Percentiles rank a stretch among this genome's conserved stretches.
Evolutionary conservation across 371 early-diverging fungal species (phyloP).

Genomic region (Rhizopus sp.): DNA sequence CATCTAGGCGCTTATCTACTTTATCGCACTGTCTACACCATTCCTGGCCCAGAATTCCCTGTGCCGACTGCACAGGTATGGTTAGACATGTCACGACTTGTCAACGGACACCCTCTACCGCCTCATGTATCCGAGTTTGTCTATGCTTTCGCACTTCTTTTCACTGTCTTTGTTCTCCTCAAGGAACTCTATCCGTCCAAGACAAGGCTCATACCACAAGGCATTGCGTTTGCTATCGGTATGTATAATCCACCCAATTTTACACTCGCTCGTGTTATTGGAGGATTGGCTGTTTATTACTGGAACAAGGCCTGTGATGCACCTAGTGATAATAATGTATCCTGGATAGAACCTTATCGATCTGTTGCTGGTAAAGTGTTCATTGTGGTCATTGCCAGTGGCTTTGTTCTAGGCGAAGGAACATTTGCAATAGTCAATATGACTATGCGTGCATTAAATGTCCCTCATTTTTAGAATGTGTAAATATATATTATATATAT

Average conservation of each 20-base stretch:
- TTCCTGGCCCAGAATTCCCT: conserved; percentile 74
- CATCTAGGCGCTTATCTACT: conserved; percentile 61
- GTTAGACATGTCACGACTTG: conserved; percentile 80
- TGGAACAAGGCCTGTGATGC: conserved; percentile 55
- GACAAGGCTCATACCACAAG: conserved; percentile 63
- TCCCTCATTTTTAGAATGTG: conserved; percentile 42
- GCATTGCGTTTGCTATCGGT: conserved; percentile 84
- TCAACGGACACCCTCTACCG: conserved; percentile 78
- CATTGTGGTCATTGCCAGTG: conserved; percentile 74
- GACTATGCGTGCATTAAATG: conserved; percentile 43
- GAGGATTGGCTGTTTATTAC: conserved; percentile 54
- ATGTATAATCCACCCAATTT: conserved; percentile 86
- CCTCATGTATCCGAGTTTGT: conserved; percentile 64
- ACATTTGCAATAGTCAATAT: conserved; percentile 66
- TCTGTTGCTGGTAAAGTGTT: conserved; percentile 54
- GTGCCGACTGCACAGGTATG: conserved; percentile 82
- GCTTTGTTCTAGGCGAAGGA: conserved; percentile 86
- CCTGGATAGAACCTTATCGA: conserved; percentile 29
- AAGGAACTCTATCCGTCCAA: conserved; percentile 33
- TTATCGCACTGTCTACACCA: conserved; percentile 71
- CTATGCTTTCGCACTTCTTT: conserved; percentile 56
- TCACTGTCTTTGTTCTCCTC: conserved; percentile 59
- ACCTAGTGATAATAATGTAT: background rate
- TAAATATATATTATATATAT: background rate
- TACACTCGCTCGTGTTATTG: conserved; percentile 73